Conservation (phyloP, 164 flowering plant species). For the Platanus orientalis region DNA sequence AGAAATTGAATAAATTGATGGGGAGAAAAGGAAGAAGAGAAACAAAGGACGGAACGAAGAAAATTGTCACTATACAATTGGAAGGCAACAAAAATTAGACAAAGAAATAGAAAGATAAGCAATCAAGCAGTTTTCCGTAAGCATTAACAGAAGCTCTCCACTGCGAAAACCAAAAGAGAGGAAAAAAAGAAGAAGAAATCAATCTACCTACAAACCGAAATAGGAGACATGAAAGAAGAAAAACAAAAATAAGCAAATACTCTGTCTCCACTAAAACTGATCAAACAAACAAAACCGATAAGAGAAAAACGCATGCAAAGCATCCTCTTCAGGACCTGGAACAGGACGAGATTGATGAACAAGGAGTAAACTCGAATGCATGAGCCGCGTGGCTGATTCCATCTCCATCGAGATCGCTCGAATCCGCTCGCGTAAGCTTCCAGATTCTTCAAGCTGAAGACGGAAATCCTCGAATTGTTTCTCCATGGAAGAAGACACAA, state of each 20-base stretch:
- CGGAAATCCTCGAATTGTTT: conserved; percentile 75
- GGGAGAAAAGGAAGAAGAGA: too few species aligned
- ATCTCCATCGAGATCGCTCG: conserved; percentile 59
- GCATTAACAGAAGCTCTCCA: neutral
- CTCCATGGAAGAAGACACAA: conserved; percentile 39
- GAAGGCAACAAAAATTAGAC: neutral
- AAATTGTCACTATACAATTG: too few species aligned
- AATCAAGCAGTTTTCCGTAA: too few species aligned
- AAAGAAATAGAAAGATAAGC: neutral
- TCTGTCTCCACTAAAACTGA: too few species aligned
- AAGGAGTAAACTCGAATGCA: conserved; percentile 69
- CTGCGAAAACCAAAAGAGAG: neutral
- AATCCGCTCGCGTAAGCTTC: conserved; percentile 58
- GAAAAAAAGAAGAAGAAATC: neutral
- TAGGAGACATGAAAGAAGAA: too few species aligned
- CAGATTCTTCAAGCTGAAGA: conserved; percentile 63
- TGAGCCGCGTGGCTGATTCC: conserved; percentile 59
- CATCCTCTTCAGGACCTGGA: conserved; percentile 42
- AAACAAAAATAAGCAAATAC: too few species aligned
- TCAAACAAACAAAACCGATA: neutral
- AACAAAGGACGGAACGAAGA: too few species aligned
- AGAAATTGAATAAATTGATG: too few species aligned
- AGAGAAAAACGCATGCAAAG: neutral
- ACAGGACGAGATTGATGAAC: conserved; percentile 81
- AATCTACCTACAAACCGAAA: neutral